Conservation (phyloP, 2,329 filamentous ascomycete species). For the Byssoonygena ceratinophila region DNA sequence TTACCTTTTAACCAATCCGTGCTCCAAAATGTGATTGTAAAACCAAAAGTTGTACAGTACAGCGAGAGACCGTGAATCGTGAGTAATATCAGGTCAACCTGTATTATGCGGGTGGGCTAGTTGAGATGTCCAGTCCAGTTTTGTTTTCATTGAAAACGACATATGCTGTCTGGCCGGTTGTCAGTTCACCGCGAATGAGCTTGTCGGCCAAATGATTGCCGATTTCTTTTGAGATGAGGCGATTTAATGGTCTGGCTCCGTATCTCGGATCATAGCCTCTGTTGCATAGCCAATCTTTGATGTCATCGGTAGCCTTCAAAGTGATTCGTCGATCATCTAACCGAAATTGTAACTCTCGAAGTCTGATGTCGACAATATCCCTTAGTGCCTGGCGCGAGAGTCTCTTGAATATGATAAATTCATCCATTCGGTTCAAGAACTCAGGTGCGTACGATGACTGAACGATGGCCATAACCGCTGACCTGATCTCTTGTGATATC, state of each 20-base stretch:
- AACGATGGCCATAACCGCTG: constrained; percentile 82
- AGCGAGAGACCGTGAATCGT: not conserved
- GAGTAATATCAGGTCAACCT: not conserved
- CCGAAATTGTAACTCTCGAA: constrained; percentile 70
- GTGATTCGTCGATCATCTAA: constrained; percentile 77
- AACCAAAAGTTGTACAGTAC: constrained; percentile 1
- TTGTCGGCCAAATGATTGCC: constrained; percentile 79
- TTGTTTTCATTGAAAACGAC: constrained; percentile 58
- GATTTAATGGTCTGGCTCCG: constrained; percentile 80
- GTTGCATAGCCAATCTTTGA: constrained; percentile 78
- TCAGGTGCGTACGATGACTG: constrained; percentile 67
- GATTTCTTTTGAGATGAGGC: constrained; percentile 81
- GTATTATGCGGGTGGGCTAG: constrained; percentile 11
- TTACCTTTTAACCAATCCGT: constrained; percentile 4
- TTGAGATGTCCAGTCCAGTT: constrained; percentile 45
- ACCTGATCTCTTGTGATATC: constrained; percentile 61
- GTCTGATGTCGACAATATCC: constrained; percentile 86
- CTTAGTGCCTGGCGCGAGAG: constrained; percentile 66
- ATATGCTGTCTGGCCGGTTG: constrained; percentile 60
- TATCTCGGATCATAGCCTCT: constrained; percentile 85
- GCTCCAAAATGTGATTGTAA: not conserved
- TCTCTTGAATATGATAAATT: constrained; percentile 92
- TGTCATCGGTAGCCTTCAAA: constrained; percentile 58
- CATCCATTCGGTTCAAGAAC: constrained; percentile 92
- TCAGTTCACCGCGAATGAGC: constrained; percentile 78